phyloP scores from a whole-genome alignment of 441 rosid species.

The Erysimum pusillum region DNA sequence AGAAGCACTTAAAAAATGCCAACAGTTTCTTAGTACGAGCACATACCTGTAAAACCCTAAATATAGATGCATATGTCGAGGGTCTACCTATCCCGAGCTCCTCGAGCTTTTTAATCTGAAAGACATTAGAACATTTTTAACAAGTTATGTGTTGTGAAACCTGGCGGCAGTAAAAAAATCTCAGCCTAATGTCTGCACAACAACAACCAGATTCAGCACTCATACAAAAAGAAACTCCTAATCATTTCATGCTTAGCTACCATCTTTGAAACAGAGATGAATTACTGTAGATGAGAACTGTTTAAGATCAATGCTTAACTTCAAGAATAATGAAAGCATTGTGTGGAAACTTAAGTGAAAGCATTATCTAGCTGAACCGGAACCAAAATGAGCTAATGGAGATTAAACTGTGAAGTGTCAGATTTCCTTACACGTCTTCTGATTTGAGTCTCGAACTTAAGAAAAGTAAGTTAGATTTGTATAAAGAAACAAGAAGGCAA shows the following conservation, averaged over 20 bases:
- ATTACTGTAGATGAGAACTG: conserved; percentile 12
- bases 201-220: conserved; percentile 26
- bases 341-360: conserved; percentile 17
- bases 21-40: conserved; percentile 20
- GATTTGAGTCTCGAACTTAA: not conserved
- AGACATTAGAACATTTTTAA: conserved; percentile 42
- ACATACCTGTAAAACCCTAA: conserved; percentile 88
- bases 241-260: conserved; percentile 19
- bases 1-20: conserved; percentile 17
- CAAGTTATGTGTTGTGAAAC: conserved; percentile 16
- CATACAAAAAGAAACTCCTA: conserved; percentile 22
- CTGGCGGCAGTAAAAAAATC: not conserved
- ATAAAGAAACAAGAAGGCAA: conserved; percentile 17
- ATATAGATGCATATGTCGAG: conserved; percentile 91
- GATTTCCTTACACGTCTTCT: conserved; percentile 1
- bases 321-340: conserved; percentile 19
- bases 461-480: conserved; percentile 2
- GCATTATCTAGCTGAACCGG: conserved; percentile 12
- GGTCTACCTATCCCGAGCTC: conserved; percentile 99
- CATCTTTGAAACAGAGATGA: conserved; percentile 26
- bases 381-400: conserved; percentile 28
- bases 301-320: conserved; percentile 27
- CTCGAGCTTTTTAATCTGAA: conserved; percentile 93
- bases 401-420: conserved; percentile 11
- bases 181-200: conserved; percentile 18